phyloP scores from a whole-genome alignment of 306 rosid species.

The Delonix regia region DNA sequence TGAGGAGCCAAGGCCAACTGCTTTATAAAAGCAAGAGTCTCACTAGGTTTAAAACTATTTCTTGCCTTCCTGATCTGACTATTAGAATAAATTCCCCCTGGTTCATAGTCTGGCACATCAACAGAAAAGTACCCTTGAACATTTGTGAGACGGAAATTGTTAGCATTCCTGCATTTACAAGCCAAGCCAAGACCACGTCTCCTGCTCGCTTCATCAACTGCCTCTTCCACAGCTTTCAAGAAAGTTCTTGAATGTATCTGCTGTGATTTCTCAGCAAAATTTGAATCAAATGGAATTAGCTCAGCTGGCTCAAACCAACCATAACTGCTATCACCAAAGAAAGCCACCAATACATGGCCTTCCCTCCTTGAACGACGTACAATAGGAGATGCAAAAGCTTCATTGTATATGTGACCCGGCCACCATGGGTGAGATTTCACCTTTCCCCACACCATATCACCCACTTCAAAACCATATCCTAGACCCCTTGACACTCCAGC shows the following conservation, averaged over 20 bases:
- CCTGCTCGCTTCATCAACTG: slow-evolving; percentile 81
- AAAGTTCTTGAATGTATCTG: slow-evolving; percentile 69
- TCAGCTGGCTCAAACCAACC: slow-evolving; percentile 98
- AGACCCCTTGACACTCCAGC: slow-evolving; percentile 60
- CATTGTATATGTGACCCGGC: slow-evolving; percentile 92
- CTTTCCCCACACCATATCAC: slow-evolving; percentile 98
- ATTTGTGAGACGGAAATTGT: slow-evolving; percentile 55
- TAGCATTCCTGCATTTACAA: slow-evolving; percentile 76
- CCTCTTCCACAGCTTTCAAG: slow-evolving; percentile 88
- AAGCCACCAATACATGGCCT: slow-evolving; percentile 84
- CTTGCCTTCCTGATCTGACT: slow-evolving; percentile 68
- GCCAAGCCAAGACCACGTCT: slow-evolving; percentile 69
- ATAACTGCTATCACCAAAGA: slow-evolving; percentile 95
- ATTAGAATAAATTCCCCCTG: slow-evolving; percentile 70
- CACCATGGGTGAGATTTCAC: slow-evolving; percentile 99
- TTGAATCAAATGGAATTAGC: slow-evolving; percentile 70
- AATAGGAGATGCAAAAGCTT: slow-evolving; percentile 66
- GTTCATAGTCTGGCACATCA: slow-evolving; percentile 87
- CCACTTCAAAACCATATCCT: slow-evolving; percentile 74
- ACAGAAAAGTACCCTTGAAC: slow-evolving; percentile 71
- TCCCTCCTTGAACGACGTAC: slow-evolving; percentile 81
- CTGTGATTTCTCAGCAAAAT: slow-evolving; percentile 78
- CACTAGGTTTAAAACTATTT: slow-evolving; percentile 59
- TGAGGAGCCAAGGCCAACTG: slow-evolving; percentile 68
- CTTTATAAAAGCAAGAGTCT: slow-evolving; percentile 68